Conservation (phyloP, 2,329 filamentous ascomycete genomes). For the Ophiocordyceps camponoti-floridani region DNA sequence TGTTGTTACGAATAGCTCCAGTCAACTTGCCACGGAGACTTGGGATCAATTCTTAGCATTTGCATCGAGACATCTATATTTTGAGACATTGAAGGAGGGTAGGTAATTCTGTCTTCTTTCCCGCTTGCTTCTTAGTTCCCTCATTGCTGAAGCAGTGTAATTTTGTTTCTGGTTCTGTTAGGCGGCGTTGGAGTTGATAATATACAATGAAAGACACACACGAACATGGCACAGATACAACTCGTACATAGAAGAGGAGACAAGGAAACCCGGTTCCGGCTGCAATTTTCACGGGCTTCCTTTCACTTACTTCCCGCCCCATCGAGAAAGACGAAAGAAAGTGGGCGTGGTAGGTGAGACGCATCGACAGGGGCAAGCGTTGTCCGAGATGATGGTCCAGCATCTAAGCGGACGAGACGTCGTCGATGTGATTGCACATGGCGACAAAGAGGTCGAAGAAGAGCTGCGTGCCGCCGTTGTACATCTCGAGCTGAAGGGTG, state of each 20-base stretch:
- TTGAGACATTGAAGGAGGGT: background rate
- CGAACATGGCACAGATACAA: background rate
- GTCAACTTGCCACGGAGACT: background rate
- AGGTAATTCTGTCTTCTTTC: background rate
- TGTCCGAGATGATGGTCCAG: no score
- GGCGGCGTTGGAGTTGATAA: background rate
- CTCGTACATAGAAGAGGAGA: background rate
- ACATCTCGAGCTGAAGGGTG: constrained; percentile 94
- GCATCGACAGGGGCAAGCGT: background rate
- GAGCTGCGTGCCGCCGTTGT: constrained; percentile 59
- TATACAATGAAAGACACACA: no score
- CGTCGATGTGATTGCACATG: constrained; percentile 77
- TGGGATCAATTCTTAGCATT: background rate
- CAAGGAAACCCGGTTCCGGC: background rate
- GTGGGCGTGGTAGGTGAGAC: background rate
- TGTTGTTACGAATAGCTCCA: background rate
- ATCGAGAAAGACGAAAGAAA: no score
- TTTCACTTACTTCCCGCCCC: background rate
- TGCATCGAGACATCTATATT: background rate
- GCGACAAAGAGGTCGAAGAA: constrained; percentile 93
- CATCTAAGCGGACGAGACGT: constrained; percentile 39
- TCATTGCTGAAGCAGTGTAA: background rate
- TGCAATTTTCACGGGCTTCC: background rate
- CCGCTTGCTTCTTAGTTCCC: no score
- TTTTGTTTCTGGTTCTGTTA: background rate